Evolutionary conservation across 2,329 filamentous ascomycete species (phyloP).

Genomic region (Dothidotthia symphoricarpi): DNA sequence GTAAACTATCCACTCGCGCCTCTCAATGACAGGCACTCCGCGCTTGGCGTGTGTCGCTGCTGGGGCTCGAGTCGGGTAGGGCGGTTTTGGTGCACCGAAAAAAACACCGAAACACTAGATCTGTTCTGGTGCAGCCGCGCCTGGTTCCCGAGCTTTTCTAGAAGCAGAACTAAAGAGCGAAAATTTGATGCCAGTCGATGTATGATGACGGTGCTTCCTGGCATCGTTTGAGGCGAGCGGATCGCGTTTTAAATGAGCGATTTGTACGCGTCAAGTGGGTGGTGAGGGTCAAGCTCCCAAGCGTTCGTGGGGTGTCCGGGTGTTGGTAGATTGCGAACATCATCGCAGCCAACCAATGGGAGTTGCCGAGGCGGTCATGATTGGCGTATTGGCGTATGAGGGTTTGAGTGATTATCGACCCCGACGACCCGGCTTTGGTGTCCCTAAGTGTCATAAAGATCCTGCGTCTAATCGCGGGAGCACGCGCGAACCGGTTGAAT

Average conservation of each 20-base stretch:
- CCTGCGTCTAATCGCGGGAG: background rate
- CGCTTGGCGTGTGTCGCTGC: conserved; percentile 18
- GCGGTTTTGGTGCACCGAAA: conserved; percentile 11
- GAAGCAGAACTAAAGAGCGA: conserved; percentile 12
- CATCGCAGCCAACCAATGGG: conserved; percentile 22
- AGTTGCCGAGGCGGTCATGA: conserved; percentile 11
- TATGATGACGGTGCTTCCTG: conserved; percentile 2
- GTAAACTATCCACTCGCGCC: conserved; percentile 19
- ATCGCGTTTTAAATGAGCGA: background rate
- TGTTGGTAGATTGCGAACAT: too few species aligned
- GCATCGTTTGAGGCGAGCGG: conserved; percentile 1
- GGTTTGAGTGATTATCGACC: background rate
- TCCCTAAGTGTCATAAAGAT: conserved; percentile 9
- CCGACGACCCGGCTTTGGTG: conserved; percentile 1
- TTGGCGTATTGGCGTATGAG: conserved; percentile 3
- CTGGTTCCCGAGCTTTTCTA: conserved; percentile 12
- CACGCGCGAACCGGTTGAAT: too few species aligned
- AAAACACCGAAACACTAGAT: conserved; percentile 16
- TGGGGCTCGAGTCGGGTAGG: conserved; percentile 11
- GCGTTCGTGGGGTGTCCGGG: conserved; percentile 4
- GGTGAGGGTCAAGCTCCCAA: too few species aligned
- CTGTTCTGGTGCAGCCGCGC: conserved; percentile 2
- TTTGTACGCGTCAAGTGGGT: conserved; percentile 1
- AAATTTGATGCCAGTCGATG: background rate
- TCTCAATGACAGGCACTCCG: conserved; percentile 15